Percentiles rank a stretch among this genome's conserved stretches.
These are phyloP conservation scores for Plasmopara muralis DNA, from an alignment of 352 stramenopile genomes.

Conservation along the genomic window DNA sequence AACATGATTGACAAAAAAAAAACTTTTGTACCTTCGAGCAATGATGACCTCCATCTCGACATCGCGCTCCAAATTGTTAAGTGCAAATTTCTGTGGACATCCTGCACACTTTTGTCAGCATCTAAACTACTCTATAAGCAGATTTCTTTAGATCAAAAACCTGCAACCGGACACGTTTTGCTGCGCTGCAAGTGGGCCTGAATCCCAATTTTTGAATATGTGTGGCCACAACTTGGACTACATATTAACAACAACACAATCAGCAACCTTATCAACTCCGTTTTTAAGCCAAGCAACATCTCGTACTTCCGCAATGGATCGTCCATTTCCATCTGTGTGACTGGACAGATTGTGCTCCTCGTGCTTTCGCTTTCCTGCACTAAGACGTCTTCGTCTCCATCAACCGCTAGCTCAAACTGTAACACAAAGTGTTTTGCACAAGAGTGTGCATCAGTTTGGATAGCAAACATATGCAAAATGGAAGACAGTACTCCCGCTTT, in stretches of 20 bases:
- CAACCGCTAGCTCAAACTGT: conserved; percentile 66
- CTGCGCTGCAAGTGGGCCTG: conserved; percentile 58
- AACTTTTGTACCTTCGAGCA: conserved; percentile 33
- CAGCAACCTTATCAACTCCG: neutral
- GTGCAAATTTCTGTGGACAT: conserved; percentile 53
- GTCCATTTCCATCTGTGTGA: conserved; percentile 77
- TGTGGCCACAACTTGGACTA: conserved; percentile 67
- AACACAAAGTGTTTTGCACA: neutral
- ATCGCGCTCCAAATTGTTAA: conserved; percentile 65
- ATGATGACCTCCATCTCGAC: conserved; percentile 85
- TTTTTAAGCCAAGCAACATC: neutral
- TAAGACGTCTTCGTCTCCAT: conserved; percentile 70
- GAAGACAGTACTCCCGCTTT: conserved; percentile 42
- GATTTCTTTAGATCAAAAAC: too few relatives aligned
- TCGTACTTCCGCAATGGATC: conserved; percentile 68
- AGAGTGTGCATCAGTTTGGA: neutral
- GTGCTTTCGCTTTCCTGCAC: conserved; percentile 77
- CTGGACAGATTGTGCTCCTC: conserved; percentile 65
- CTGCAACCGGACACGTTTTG: conserved; percentile 72
- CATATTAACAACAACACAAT: conserved; percentile 10
- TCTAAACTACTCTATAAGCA: too few relatives aligned
- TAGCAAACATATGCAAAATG: too few relatives aligned
- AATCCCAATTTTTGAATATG: conserved; percentile 79
- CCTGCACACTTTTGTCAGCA: conserved; percentile 27
- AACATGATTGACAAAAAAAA: neutral